Evolutionary conservation across 2,329 filamentous ascomycete species (phyloP), one percentile per base, ranked within the genome.

Genomic region (Aspergillus niger): DNA sequence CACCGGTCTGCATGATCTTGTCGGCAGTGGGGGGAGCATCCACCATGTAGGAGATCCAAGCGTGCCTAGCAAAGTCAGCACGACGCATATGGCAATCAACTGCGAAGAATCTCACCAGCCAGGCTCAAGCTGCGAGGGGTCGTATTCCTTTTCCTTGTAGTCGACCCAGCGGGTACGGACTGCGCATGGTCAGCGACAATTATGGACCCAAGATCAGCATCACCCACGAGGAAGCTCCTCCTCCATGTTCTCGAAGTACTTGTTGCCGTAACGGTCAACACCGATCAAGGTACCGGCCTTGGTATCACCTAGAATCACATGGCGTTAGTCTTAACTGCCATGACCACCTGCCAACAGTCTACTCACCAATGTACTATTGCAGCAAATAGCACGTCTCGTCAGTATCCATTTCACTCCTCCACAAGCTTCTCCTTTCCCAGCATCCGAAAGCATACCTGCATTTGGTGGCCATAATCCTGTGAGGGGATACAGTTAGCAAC

Each of bases 111-210:
- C 70, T 71, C 79, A 87, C 85, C 95, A 99, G 78, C 94, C 91
- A 54, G 94, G 93, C 79, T 98, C 94, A 71, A 97, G 91, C 57
- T 97, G 91, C 49, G 68, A 72, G 22, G 72, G 64, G 69, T 85
- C 77, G 57, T 72, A 76, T 74, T 98, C 92, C 71, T 91, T 84
- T 78, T 91, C 85, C 81, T 92, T 94, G 84, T 96, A 99, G 79
- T 98, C 93, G 66, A 99, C 91, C 95, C 96, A 99, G 83, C 93
- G 88, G 70, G 92, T 97, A 73, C 94, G 90, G 72, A 97, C 92
- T 95, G 70, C 57, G 53, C 20, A 28, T 13, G 26, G 55, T 71
- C 51, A 70, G 64, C 53, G 54, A 65, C 57, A 22, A 20, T 20
- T 39, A 51, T 13, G 26, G 67, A 11, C 58, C 60, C 52, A 51